A percentile compares a stretch with the other conserved stretches of the same genome.
Evolutionary conservation across 2,329 filamentous ascomycete genomes (phyloP).

Genomic region (Fusarium palustre): DNA sequence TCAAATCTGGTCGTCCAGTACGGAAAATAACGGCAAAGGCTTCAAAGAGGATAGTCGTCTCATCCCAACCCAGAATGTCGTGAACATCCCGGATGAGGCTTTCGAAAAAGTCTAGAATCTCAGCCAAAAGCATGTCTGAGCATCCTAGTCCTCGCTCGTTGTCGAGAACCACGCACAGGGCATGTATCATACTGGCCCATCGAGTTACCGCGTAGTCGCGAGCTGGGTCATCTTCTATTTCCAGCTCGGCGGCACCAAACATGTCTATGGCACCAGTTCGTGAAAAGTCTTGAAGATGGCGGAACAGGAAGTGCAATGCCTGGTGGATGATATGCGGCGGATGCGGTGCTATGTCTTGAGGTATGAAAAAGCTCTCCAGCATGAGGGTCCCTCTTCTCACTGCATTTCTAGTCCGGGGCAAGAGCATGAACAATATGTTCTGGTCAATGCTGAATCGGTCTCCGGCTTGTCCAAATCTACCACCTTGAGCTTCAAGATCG

Average conservation of each 20-base stretch:
- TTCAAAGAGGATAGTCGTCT: constrained; percentile 38
- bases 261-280: constrained; percentile 30
- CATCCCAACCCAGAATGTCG: constrained; percentile 20
- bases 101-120: constrained; percentile 44
- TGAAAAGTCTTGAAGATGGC: constrained; percentile 28
- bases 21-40: constrained; percentile 43
- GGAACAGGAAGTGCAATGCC: constrained; percentile 38
- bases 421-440: constrained; percentile 10
- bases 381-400: constrained; percentile 26
- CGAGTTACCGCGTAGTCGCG: constrained; percentile 4
- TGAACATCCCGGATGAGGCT: constrained; percentile 40
- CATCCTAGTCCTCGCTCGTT: constrained; percentile 46
- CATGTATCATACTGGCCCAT: constrained; percentile 37
- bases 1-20: constrained; percentile 7
- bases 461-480: constrained; percentile 15
- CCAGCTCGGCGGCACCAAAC: constrained; percentile 27
- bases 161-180: constrained; percentile 47
- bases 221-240: constrained; percentile 16
- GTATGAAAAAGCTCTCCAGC: constrained; percentile 27
- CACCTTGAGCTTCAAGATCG: constrained; percentile 6
- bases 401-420: constrained; percentile 31
- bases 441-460: constrained; percentile 25
- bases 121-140: constrained; percentile 41
- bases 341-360: not conserved
- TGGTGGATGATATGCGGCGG: constrained; percentile 17